Conservation (phyloP, 2,329 filamentous ascomycete genomes). For the Colletotrichum orchidophilum region DNA sequence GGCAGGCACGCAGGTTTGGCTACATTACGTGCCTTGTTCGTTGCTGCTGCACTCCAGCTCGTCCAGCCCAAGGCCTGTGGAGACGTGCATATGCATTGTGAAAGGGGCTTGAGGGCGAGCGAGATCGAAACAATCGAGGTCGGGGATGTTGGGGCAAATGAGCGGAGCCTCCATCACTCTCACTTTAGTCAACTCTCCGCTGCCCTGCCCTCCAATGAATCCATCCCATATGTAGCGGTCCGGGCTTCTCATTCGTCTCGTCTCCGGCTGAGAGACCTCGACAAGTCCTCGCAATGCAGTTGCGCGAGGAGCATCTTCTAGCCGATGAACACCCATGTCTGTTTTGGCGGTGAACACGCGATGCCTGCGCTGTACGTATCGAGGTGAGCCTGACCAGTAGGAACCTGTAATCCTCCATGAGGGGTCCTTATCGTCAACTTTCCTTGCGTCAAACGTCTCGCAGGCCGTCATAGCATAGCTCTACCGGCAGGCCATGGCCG, state of each 20-base stretch:
- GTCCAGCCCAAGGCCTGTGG: slow-evolving; percentile 24
- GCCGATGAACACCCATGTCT: slow-evolving; percentile 2
- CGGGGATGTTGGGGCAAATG: slow-evolving; percentile 10
- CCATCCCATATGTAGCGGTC: slow-evolving; percentile 14
- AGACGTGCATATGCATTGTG: slow-evolving; percentile 26
- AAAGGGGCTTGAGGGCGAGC: slow-evolving; percentile 28
- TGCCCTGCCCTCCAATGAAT: background rate
- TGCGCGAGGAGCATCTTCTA: background rate
- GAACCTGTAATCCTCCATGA: background rate
- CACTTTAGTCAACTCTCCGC: background rate
- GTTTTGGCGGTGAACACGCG: slow-evolving; percentile 22
- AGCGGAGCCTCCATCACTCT: slow-evolving; percentile 7
- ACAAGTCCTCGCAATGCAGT: background rate
- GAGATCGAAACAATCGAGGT: slow-evolving; percentile 25
- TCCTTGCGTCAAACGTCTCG: background rate
- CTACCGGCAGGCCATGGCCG: background rate
- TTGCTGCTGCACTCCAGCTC: slow-evolving; percentile 5
- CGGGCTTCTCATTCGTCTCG: slow-evolving; percentile 1
- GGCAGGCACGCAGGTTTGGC: background rate
- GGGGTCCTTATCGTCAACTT: background rate
- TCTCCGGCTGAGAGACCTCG: background rate
- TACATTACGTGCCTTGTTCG: background rate
- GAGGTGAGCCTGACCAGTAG: background rate
- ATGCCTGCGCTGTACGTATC: background rate
- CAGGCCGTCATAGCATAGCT: background rate